Base-by-base conservation (phyloP, 2,329 filamentous ascomycete genomes). In the Arthrobotrys musiformis region DNA sequence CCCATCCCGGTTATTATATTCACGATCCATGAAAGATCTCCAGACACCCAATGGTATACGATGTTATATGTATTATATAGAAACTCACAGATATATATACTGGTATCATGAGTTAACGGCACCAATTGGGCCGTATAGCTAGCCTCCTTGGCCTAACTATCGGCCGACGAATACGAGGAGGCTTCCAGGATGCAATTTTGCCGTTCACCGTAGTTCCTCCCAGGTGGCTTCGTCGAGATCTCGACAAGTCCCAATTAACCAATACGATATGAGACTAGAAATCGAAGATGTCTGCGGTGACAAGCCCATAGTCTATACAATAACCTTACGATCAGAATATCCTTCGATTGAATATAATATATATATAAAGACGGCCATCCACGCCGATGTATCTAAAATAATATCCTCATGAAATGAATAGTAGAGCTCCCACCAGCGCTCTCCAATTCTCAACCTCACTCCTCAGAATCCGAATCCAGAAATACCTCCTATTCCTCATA, bases 111-210 rank as follows among this genome's bases (percentile, higher is more conserved):
- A 35, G 30, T 35, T 22, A 26, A 40, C 30, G 52, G 52, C 33
- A 37, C 40, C 30, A 58, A 58, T 50, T 22, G 46, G 54, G n/a
- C 54, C 54, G 6, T 7, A 30, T 7, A 40, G 37, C 5, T n/a
- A n/a, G n/a, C n/a, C n/a, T n/a, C n/a, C n/a, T n/a, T n/a, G n/a
- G n/a, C n/a, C n/a, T 11, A 40, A 17, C 33, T 58, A 58, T 24
- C 54, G 30, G 54, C 54, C 54, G 19, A 58, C 54, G 54, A 58
- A 58, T 58, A 58, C 54, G 54, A 58, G 54, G 8, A 40, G 22
- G 3, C 26, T 35, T 11, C 50, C 35, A 58, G 54, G 30, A 33
- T 19, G 26, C 1, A n/a, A 8, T n/a, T 56, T 40, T 58, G 54
- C 54, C 54, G 54, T 58, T 5, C n/a, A 1, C 33, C 26, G 30